Conservation (phyloP, 148 eudicot genomes). For the Fagopyrum homotropicum region DNA sequence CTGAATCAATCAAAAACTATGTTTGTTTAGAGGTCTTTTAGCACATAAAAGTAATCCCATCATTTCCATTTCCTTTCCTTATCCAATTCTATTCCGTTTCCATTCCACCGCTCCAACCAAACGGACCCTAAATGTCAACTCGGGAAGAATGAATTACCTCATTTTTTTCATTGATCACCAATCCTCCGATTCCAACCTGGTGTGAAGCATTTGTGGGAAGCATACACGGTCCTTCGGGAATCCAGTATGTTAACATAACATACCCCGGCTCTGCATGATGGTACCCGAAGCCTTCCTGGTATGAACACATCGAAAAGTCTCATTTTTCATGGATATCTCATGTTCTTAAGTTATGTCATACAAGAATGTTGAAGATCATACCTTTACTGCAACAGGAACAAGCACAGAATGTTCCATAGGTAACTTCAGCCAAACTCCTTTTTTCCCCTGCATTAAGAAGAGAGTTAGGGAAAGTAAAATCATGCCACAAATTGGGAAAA, state of each 20-base stretch:
- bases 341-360: background rate
- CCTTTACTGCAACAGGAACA: slow-evolving; percentile 77
- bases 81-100: too few species aligned
- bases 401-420: slow-evolving; percentile 58
- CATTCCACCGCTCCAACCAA: background rate
- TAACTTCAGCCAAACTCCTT: slow-evolving; percentile 87
- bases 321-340: background rate
- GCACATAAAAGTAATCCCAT: too few species aligned
- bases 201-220: slow-evolving; percentile 84
- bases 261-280: slow-evolving; percentile 80
- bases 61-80: too few species aligned
- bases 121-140: background rate
- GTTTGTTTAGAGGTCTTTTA: too few species aligned
- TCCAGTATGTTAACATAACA: slow-evolving; percentile 86
- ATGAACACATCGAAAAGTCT: background rate
- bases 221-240: slow-evolving; percentile 73
- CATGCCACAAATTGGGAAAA: background rate
- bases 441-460: slow-evolving; percentile 51
- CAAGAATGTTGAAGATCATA: slow-evolving; percentile 10
- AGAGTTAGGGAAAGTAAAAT: background rate
- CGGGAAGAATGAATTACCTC: slow-evolving; percentile 35
- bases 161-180: slow-evolving; percentile 64
- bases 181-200: slow-evolving; percentile 82
- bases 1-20: too few species aligned
- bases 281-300: slow-evolving; percentile 71